A percentile compares a stretch with the other conserved stretches of the same genome.
phyloP scores from a whole-genome alignment of 176 grass and related monocot genomes.

The Carex parvula region DNA sequence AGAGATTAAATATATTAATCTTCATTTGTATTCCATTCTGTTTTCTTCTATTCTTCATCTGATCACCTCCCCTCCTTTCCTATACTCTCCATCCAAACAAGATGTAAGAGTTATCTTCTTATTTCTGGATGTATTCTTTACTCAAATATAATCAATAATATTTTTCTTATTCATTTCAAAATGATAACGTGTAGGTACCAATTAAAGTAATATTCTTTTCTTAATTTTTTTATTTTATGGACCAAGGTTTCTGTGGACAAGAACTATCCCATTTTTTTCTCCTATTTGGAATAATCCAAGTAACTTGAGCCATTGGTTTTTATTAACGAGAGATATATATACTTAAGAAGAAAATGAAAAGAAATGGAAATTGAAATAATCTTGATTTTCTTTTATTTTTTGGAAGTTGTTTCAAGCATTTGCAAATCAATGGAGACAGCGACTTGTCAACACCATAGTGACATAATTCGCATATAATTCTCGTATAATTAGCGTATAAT shows the following conservation, averaged over 20 bases:
- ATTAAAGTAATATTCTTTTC: background rate
- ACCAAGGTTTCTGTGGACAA: background rate
- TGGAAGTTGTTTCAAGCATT: constrained; percentile 21
- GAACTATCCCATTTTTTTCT: background rate
- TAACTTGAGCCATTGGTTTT: background rate
- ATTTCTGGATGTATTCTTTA: too few relatives aligned
- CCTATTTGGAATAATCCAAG: background rate
- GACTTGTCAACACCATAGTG: too few relatives aligned
- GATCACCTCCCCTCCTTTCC: too few relatives aligned
- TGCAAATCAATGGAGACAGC: background rate
- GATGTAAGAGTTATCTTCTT: too few relatives aligned
- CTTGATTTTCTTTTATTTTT: background rate
- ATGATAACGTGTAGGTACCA: background rate
- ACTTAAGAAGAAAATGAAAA: background rate
- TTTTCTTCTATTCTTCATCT: too few relatives aligned
- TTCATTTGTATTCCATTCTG: too few relatives aligned
- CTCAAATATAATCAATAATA: too few relatives aligned
- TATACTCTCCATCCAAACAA: too few relatives aligned
- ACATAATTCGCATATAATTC: too few relatives aligned
- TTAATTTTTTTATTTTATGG: background rate
- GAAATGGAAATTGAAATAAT: background rate
- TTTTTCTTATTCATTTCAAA: background rate
- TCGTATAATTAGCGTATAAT: too few relatives aligned
- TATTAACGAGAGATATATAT: background rate
- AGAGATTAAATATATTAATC: too few relatives aligned